phyloP scores from a whole-genome alignment of 371 early-diverging fungal genomes.

The Mortierella sp. region DNA sequence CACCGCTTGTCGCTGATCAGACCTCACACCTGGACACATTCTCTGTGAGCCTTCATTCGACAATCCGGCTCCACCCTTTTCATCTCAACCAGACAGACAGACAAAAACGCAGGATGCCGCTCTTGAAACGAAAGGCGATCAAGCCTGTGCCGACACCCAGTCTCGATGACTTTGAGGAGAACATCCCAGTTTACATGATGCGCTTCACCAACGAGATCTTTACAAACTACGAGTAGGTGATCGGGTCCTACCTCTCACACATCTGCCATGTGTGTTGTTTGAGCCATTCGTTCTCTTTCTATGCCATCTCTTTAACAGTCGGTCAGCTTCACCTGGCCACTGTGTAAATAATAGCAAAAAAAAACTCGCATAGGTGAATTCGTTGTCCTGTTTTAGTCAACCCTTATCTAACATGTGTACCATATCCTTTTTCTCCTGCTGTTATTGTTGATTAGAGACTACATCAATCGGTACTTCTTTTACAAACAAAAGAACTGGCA shows the following conservation, averaged over 20 bases:
- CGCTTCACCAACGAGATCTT: conserved; percentile 89
- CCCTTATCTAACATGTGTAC: background rate
- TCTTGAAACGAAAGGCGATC: conserved; percentile 71
- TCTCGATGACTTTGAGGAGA: conserved; percentile 60
- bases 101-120: conserved; percentile 63
- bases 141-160: conserved; percentile 62
- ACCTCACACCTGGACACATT: background rate
- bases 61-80: background rate
- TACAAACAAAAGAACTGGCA: conserved; percentile 86
- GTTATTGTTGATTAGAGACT: conserved; percentile 68
- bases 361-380: background rate
- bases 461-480: conserved; percentile 74
- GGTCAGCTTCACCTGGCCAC: background rate
- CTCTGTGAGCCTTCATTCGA: background rate
- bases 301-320: background rate
- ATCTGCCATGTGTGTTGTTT: background rate
- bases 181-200: conserved; percentile 82
- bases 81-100: background rate
- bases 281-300: background rate
- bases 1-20: background rate
- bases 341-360: background rate
- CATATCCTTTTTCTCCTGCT: background rate
- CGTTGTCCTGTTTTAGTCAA: background rate
- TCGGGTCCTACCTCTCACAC: background rate
- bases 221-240: conserved; percentile 82